Base-by-base conservation (phyloP, 208 protist species). In the Acanthamoeba divionensis region DNA sequence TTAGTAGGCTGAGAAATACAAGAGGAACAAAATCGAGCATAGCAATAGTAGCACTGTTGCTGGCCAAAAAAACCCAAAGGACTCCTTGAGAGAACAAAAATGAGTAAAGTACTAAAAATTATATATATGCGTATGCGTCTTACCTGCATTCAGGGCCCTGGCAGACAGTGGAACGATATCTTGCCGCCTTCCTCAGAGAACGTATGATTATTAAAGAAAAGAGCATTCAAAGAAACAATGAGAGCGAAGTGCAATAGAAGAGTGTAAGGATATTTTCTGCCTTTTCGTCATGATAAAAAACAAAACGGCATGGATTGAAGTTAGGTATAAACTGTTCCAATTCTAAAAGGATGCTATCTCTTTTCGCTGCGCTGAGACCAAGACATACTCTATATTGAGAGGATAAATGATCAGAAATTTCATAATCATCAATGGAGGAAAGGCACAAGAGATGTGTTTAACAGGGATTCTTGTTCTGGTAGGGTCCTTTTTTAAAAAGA, bases 1-100 rank as follows among this genome's bases (percentile, higher is more conserved):
- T n/a, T 55, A 33, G 73, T 83, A 18, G 73, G 73, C n/a, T 18
- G 8, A 31, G 50, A 47, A 33, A 83, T 15, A 38, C 73, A 83
- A 54, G 21, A 47, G 24, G 73, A 83, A 36, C 73, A 83, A 54
- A 83, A 83, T 15, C 73, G 73, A 54, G 57, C 24, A n/a, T 83
- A 36, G 73, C 73, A 83, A 38, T 83, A 83, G 48, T 83, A 83
- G 73, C 73, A 83, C 48, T 83, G 73, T 4, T 47, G 12, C 73
- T 47, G 50, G 1, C 73, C 73, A 54, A 83, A 18, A 15, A 54
- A 55, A 31, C 41, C 29, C 12, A 69, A 6, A 8, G 24, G 13
- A 47, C 13, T 45, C 13, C 0, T n/a, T 0, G 18, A n/a, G 15
- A 69, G n/a, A n/a, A 57, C 18, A n/a, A n/a, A n/a, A n/a, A n/a